Evolutionary conservation across 805 yeast species (phyloP), one percentile per base, ranked within the genome.

Genomic region (Yamadazyma paraphyllophila): DNA sequence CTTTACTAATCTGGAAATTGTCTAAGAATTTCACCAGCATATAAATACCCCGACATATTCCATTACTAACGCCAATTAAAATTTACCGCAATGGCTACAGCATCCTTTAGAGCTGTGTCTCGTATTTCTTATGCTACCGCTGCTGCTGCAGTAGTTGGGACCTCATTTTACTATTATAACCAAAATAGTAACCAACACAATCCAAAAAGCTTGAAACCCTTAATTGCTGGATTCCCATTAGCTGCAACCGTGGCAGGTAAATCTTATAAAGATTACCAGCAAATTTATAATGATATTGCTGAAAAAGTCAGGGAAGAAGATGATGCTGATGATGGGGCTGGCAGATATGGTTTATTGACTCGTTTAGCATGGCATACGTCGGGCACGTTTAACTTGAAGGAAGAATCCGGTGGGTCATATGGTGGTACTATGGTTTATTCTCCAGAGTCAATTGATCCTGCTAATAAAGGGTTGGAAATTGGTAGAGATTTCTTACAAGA

Each of bases 221-320:
- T 43, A 12, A 9, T 35, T 11, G 40, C 46, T 8, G 42, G 35
- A 13, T 55, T 61, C 40, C 59, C 63, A 39, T 46, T 46, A n/a
- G 66, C 75, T 7, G 57, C 66, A 7, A 53, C 68, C 24, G 73
- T 74, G 10, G 61, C 68, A 6, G 68, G 57, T 6, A 57, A 70
- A 56, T 53, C 67, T 3, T 63, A 58, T 42, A 69, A 73, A 10
- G 88, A 85, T 52, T 90, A 77, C 61, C 90, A 77, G 63, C 57
- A 69, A 48, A 80, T 80, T 49, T 92, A 82, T 67, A 83, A 80
- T 68, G 94, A 81, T 52, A 88, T 80, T 76, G 97, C 83, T 30
- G 60, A 59, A 35, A 77, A 74, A 61, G 61, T 86, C 17, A 71
- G 74, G 51, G 87, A 81, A 11, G 52, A 60, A 41, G 62, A 60